Base-by-base conservation (phyloP, 2,329 filamentous ascomycete species). In the Dactylonectria macrodidyma region DNA sequence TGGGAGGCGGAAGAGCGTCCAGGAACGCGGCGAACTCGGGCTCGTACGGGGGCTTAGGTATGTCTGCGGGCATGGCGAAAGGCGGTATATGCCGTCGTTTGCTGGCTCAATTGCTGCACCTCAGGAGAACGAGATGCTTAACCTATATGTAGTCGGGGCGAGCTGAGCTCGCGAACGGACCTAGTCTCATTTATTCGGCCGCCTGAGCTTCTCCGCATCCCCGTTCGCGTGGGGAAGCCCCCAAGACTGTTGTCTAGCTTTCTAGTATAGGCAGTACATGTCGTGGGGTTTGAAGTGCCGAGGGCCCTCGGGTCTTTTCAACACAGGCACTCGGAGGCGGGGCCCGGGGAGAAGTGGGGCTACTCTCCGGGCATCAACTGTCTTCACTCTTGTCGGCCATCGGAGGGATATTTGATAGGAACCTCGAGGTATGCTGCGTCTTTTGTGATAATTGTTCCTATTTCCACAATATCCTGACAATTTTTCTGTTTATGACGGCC, bases 41-140 rank as follows among this genome's bases (percentile, higher is more conserved):
- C 63, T 73, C 74, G 54, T 70, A 75, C 4, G 74, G 68, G 6
- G 69, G 71, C 24, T 70, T 73, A 24, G 61, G 59, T 41, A 68
- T 68, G 19, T 55, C 46, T 34, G 50, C 34, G n/a, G 66, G n/a
- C 68, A 71, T 71, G 59, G 26, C 55, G 65, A 54, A 26, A 46
- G 33, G n/a, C 10, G 2, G 41, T 44, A 44, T 44, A 44, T 44
- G 41, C 19, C 50, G 5, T 52, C 24, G 19, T 19, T 52, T 46
- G 22, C 14, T 19, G 6, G 33, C 16, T 44, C 16, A n/a, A 44
- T 8, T 8, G 41, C n/a, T 22, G 38, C 22, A 26, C 8, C 19
- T 55, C 3, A 24, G 38, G 22, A 11, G 19, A 22, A 57, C 3
- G 22, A 30, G 2, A 26, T 9, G 19, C 26, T 4, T 30, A 30